phyloP scores from a whole-genome alignment of 768 basidiomycete genomes.

The Paxillus rubicundulus region DNA sequence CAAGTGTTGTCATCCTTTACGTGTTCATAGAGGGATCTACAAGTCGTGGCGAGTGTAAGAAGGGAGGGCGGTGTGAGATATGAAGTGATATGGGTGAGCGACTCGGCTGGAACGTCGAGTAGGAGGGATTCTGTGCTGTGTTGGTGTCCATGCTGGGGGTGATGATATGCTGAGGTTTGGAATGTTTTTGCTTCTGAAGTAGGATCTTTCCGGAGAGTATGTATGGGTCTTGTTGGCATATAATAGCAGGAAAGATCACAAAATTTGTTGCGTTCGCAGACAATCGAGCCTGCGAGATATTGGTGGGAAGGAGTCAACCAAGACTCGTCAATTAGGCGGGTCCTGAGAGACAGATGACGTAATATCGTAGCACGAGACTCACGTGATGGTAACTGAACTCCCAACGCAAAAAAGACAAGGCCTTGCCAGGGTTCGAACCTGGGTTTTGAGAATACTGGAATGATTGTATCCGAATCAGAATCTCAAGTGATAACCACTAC shows the following conservation, averaged over 20 bases:
- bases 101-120: constrained; percentile 63
- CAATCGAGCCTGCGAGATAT: constrained; percentile 22
- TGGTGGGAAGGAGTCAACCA: constrained; percentile 2
- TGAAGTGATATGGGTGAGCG: constrained; percentile 73
- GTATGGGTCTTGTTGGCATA: constrained; percentile 63
- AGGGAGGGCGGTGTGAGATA: constrained; percentile 66
- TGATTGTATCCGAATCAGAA: constrained; percentile 11
- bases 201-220: constrained; percentile 39
- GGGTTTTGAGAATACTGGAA: constrained; percentile 21
- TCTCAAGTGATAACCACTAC: constrained; percentile 31
- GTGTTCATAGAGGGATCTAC: constrained; percentile 55
- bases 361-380: neutral
- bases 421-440: constrained; percentile 29
- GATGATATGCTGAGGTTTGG: constrained; percentile 19
- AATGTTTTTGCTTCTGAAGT: constrained; percentile 28
- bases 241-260: constrained; percentile 36
- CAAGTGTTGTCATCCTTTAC: constrained; percentile 78
- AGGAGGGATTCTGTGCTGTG: constrained; percentile 33
- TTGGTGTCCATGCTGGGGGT: constrained; percentile 50
- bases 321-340: neutral
- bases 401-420: constrained; percentile 9
- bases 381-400: too few species aligned
- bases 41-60: constrained; percentile 53
- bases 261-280: constrained; percentile 22
- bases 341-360: neutral